Base-by-base conservation (phyloP, 371 early-diverging fungal species). In the Scutellospora calospora region DNA sequence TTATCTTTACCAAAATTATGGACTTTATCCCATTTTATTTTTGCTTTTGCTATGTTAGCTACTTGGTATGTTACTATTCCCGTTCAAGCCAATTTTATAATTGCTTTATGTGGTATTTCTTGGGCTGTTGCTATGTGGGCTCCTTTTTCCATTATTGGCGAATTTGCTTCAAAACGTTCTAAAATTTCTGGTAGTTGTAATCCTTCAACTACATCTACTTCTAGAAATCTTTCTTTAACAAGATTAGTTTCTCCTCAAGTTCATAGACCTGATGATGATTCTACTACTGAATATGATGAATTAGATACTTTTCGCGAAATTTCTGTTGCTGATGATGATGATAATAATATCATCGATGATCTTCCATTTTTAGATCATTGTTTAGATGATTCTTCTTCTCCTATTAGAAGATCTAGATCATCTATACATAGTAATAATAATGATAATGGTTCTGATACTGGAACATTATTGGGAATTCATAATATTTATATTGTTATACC, bases 111-210 rank as follows among this genome's bases (percentile, higher is more conserved):
- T 76, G 97, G 98, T 1, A 83, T 97, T 31, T 89, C 95, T 5
- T 98, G 98, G 97, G 95, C 95, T 3, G 89, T 95, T 20, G 89
- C 93, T 18, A 92, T 94, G 90, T 98, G 98, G 98, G 94, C 95
- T 0, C 98, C 98, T 1, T 97, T 96, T 82, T 93, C 97, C 0
- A 87, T 98, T 9, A 83, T 98, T 49, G 97, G 96, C n/a, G 96
- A 97, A 84, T 90, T 88, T 81, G 90, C 96, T 82, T 38, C 81
- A 83, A 69, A 63, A 83, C 25, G 83, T 81, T 55, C 83, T 82
- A 33, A 82, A 82, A 1, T 79, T 82, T 1, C 84, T 86, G 6
- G 82, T 82, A 74, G 54, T 85, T 63, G 82, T 83, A 66, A 66
- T 45, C 9, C 45, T 11, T 45, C 45, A 45, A 45, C 45, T 45